These are phyloP conservation scores for Melampsora larici-populina DNA, from an alignment of 1,284 basidiomycete genomes.

Conservation along the genomic window DNA sequence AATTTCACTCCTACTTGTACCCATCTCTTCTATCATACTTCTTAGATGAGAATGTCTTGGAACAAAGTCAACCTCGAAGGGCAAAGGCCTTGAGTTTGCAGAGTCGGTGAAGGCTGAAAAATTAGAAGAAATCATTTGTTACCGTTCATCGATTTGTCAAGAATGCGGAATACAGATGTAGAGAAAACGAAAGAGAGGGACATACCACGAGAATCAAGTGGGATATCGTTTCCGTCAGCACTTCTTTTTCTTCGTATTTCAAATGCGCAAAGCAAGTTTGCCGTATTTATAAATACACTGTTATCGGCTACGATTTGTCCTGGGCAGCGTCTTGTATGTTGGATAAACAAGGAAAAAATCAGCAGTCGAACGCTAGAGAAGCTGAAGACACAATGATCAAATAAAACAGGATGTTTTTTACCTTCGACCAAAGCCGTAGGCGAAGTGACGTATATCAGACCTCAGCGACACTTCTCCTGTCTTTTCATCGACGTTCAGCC, in stretches of 20 bases:
- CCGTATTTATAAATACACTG: constrained; percentile 49
- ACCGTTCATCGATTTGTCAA: background rate
- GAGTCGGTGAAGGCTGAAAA: constrained; percentile 25
- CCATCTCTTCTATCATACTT: constrained; percentile 35
- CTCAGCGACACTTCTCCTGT: constrained; percentile 25
- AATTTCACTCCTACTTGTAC: constrained; percentile 5
- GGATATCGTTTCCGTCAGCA: constrained; percentile 17
- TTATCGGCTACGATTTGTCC: constrained; percentile 60
- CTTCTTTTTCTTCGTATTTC: constrained; percentile 28
- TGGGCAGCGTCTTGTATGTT: constrained; percentile 61
- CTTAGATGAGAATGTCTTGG: constrained; percentile 15
- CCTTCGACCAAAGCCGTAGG: constrained; percentile 43
- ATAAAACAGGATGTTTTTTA: background rate
- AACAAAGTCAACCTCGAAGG: constrained; percentile 41
- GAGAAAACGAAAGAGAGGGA: background rate
- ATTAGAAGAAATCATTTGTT: background rate
- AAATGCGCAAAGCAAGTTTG: constrained; percentile 37
- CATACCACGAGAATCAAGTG: constrained; percentile 17
- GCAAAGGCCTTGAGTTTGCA: constrained; percentile 25
- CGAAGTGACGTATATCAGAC: constrained; percentile 29
- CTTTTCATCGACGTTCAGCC: constrained; percentile 21
- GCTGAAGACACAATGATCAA: background rate
- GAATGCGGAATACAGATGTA: background rate
- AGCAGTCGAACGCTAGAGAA: constrained; percentile 10
- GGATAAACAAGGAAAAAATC: constrained; percentile 51